Conservation (phyloP, 805 yeast genomes). For the Lipomyces anomalus region DNA sequence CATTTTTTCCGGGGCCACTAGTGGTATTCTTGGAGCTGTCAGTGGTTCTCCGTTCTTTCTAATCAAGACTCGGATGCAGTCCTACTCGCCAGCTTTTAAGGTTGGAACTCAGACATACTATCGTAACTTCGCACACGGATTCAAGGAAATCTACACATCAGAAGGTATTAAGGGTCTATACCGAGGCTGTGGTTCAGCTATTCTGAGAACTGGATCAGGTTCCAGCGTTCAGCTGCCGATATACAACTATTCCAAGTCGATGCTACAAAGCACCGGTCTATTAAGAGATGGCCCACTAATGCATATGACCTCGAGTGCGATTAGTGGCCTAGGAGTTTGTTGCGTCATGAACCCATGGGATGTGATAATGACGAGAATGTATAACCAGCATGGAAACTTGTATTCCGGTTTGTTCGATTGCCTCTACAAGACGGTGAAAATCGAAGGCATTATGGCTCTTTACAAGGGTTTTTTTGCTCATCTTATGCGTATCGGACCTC, state of each 20-base stretch:
- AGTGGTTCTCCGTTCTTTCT: constrained; percentile 84
- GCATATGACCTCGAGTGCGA: constrained; percentile 67
- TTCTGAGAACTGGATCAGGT: constrained; percentile 90
- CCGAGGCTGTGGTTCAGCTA: constrained; percentile 92
- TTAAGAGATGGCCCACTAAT: constrained; percentile 59
- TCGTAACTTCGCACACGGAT: constrained; percentile 60
- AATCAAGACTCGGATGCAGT: constrained; percentile 94
- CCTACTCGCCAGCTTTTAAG: constrained; percentile 61
- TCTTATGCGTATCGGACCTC: constrained; percentile 87
- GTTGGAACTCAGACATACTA: constrained; percentile 94
- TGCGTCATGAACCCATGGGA: constrained; percentile 98
- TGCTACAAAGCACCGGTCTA: constrained; percentile 48
- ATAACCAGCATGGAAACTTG: constrained; percentile 74
- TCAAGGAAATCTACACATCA: constrained; percentile 50
- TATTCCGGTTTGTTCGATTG: constrained; percentile 89
- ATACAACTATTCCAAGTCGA: constrained; percentile 69
- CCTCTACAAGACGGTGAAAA: constrained; percentile 67
- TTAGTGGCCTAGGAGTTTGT: constrained; percentile 88
- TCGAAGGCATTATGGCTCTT: constrained; percentile 82
- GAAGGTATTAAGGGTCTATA: constrained; percentile 78
- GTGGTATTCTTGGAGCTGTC: constrained; percentile 52
- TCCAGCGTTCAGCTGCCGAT: constrained; percentile 93
- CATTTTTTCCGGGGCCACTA: constrained; percentile 64
- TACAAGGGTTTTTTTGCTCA: constrained; percentile 97
- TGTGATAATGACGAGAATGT: constrained; percentile 87